phyloP scores from a whole-genome alignment of 106 monocot genomes.

The Dactylorhiza incarnata region DNA sequence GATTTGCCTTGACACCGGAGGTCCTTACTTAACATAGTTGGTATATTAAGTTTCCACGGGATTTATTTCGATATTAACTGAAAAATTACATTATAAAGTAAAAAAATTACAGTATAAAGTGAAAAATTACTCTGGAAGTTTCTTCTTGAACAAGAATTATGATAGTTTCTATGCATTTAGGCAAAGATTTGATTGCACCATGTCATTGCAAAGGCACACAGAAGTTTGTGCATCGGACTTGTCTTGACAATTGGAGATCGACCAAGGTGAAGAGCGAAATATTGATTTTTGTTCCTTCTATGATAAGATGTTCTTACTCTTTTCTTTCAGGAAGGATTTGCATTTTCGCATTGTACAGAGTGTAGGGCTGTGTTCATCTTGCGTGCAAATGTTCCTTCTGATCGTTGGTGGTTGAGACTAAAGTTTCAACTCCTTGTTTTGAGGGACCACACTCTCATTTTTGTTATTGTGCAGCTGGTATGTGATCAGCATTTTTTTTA shows the following conservation, averaged over 20 bases:
- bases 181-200: conserved; percentile 90
- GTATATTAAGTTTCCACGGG: conserved; percentile 22
- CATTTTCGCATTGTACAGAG: conserved; percentile 97
- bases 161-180: conserved; percentile 20
- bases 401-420: conserved; percentile 92
- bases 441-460: conserved; percentile 85
- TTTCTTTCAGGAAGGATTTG: conserved; percentile 83
- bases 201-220: conserved; percentile 94
- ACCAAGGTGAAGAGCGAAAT: conserved; percentile 59
- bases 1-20: conserved; percentile 92
- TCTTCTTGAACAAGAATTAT: not conserved
- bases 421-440: conserved; percentile 93
- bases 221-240: conserved; percentile 88
- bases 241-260: conserved; percentile 98
- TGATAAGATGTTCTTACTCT: conserved; percentile 7
- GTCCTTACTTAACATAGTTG: conserved; percentile 36
- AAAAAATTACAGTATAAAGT: not conserved
- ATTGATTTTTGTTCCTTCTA: conserved; percentile 1
- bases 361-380: conserved; percentile 81
- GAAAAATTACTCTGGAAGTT: not conserved
- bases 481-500: not conserved
- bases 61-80: not conserved
- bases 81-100: not conserved
- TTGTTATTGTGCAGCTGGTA: conserved; percentile 83
- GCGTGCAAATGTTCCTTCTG: conserved; percentile 93